These are phyloP conservation scores for Pseudogymnoascus sp. DNA, from an alignment of 2,329 filamentous ascomycete species.

Conservation along the genomic window DNA sequence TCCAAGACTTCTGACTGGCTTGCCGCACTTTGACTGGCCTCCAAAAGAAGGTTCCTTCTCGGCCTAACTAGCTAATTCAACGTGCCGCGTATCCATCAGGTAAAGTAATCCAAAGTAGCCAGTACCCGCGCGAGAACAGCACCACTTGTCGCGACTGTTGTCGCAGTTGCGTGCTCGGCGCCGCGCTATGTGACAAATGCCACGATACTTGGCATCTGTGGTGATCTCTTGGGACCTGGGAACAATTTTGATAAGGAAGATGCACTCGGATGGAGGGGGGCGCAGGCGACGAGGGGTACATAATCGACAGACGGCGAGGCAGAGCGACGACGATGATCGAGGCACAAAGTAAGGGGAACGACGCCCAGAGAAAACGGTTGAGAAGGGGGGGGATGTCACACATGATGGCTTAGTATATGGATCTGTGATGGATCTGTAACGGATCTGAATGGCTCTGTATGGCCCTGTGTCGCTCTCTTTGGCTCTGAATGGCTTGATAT, in stretches of 20 bases:
- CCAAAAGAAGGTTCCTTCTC: conserved; percentile 4
- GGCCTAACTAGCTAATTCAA: not conserved
- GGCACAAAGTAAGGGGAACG: not conserved
- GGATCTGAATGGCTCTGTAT: not conserved
- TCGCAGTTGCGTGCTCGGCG: conserved; percentile 57
- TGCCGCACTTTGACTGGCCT: not conserved
- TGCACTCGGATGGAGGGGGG: not conserved
- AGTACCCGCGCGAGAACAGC: not conserved
- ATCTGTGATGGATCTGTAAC: not conserved
- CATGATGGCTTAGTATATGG: not conserved
- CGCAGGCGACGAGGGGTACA: not conserved
- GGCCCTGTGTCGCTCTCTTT: not conserved
- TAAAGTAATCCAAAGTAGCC: not conserved
- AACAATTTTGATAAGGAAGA: not conserved
- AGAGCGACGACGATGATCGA: not conserved
- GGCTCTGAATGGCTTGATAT: not conserved
- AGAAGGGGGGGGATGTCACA: not conserved
- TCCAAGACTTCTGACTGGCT: not conserved
- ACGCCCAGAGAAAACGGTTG: conserved; percentile 1
- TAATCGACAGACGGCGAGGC: not conserved
- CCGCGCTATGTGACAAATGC: conserved; percentile 52
- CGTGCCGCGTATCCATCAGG: not conserved
- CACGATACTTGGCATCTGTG: conserved; percentile 2
- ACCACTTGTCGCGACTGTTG: conserved; percentile 20
- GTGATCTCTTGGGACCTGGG: not conserved